Base-by-base conservation (phyloP, 108 stramenopile species). In the Fragilariopsis cylindrus region DNA sequence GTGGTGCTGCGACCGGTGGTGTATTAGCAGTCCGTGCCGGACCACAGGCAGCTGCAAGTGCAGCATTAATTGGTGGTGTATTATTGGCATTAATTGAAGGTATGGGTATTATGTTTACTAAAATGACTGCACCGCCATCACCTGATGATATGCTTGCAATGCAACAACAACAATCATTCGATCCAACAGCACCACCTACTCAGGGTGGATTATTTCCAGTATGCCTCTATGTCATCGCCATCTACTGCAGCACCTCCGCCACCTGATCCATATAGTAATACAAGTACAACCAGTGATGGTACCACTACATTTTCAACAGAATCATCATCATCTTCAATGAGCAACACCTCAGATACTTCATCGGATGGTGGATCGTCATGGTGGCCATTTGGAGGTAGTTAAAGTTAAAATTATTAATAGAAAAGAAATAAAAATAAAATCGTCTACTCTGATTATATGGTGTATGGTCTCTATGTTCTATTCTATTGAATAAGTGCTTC, bases 41-140 rank as follows among this genome's bases (percentile, higher is more conserved):
- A 46, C 96, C 97, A 6, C 92, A 88, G 57, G 97, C 98, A 7
- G 97, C 97, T 84, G 98, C 92, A 7, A 84, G 87, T 72, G 95
- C 92, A 5, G 99, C 99, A 5, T 80, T 89, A 45, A 92, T 97
- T 2, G 99, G 99, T 8, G 98, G 97, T 50, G 92, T 97, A 7
- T 72, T 99, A 48, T 80, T 99, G 58, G 99, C 98, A 7, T 71
- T 97, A 62, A 99, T 99, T 72, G 99, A 99, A 83, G 99, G 99
- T 44, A 85, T 98, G 90, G 94, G 94, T 48, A 95, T 99, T 67
- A 79, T 97, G 88, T 75, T 90, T 56, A 82, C 76, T 4, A 83
- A 82, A 63, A 76, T 81, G 72, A 81, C 82, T 60, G 82, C 81
- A 21, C 81, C 79, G 19, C 83, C 82, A 7, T 69, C 77, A 7